These are phyloP conservation scores for Talaromyces islandicus DNA, from an alignment of 2,329 filamentous ascomycete species.

Conservation along the genomic window DNA sequence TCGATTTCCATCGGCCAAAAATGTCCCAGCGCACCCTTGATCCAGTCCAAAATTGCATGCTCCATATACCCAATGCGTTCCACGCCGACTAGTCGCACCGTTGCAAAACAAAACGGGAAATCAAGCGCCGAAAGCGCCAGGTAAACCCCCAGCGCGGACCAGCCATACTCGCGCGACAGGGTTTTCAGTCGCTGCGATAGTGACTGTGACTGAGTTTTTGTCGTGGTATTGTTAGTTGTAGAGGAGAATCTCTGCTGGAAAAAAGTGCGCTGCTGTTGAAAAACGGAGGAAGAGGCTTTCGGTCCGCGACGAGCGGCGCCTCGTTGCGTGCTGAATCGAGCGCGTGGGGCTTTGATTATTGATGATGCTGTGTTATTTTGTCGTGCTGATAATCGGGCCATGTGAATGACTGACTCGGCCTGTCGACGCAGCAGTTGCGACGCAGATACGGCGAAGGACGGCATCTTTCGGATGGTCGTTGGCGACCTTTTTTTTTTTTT, in stretches of 20 bases:
- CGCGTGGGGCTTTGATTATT: neutral
- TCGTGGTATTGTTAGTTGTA: neutral
- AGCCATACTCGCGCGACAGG: conserved; percentile 87
- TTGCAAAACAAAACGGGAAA: conserved; percentile 90
- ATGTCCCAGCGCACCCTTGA: conserved; percentile 20
- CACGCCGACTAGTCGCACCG: conserved; percentile 75
- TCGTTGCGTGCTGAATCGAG: neutral
- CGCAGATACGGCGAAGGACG: neutral
- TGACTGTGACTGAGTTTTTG: conserved; percentile 36
- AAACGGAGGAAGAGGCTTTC: neutral
- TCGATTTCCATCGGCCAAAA: neutral
- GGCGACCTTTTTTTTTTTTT: neutral
- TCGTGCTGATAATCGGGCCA: neutral
- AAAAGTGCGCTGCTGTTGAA: neutral
- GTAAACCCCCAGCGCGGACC: conserved; percentile 90
- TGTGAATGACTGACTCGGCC: neutral
- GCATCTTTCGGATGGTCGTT: conserved; percentile 2
- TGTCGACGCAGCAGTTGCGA: conserved; percentile 8
- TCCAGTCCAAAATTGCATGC: conserved; percentile 34
- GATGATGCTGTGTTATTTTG: neutral
- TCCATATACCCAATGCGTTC: conserved; percentile 68
- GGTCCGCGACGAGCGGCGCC: neutral
- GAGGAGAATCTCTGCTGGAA: conserved; percentile 8
- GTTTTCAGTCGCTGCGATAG: conserved; percentile 71
- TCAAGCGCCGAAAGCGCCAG: conserved; percentile 75